A percentile compares a stretch with the other conserved stretches of the same genome.
Evolutionary conservation across 805 yeast species (phyloP).

Genomic region (Candida pini): DNA sequence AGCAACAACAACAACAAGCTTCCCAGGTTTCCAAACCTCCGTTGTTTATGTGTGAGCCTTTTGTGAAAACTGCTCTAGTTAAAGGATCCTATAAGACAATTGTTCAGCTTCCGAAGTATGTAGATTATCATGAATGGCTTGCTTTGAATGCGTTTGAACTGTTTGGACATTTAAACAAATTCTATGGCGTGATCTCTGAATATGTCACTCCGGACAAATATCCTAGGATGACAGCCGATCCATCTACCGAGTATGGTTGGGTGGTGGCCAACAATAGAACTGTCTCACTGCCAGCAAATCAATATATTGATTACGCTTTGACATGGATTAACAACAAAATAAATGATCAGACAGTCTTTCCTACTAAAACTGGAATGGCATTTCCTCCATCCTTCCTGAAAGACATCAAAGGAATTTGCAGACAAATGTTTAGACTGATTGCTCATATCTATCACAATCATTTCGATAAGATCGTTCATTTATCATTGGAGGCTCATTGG

Average conservation of each 20-base stretch:
- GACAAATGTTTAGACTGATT: slow-evolving; percentile 92
- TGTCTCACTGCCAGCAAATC: slow-evolving; percentile 83
- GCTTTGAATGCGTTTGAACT: slow-evolving; percentile 90
- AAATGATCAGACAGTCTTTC: slow-evolving; percentile 85
- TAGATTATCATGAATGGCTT: slow-evolving; percentile 92
- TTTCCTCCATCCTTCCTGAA: slow-evolving; percentile 81
- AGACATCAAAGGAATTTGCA: slow-evolving; percentile 79
- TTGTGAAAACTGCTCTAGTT: slow-evolving; percentile 87
- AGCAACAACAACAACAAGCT: slow-evolving; percentile 20
- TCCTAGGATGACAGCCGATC: slow-evolving; percentile 96
- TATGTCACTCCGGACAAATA: slow-evolving; percentile 84
- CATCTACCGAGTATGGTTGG: slow-evolving; percentile 88
- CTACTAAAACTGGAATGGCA: slow-evolving; percentile 84
- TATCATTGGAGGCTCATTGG: slow-evolving; percentile 95
- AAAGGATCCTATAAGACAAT: slow-evolving; percentile 96
- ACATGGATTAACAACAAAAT: slow-evolving; percentile 86
- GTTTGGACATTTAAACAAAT: slow-evolving; percentile 77
- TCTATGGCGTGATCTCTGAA: slow-evolving; percentile 86
- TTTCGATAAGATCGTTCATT: slow-evolving; percentile 87
- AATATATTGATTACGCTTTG: slow-evolving; percentile 86
- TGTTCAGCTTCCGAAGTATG: slow-evolving; percentile 91
- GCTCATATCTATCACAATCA: slow-evolving; percentile 95
- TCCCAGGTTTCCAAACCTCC: slow-evolving; percentile 33
- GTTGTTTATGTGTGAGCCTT: slow-evolving; percentile 85
- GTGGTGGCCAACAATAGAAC: slow-evolving; percentile 65